These are phyloP conservation scores for Trichophyton verrucosum DNA, from an alignment of 2,329 filamentous ascomycete genomes.

Conservation along the genomic window DNA sequence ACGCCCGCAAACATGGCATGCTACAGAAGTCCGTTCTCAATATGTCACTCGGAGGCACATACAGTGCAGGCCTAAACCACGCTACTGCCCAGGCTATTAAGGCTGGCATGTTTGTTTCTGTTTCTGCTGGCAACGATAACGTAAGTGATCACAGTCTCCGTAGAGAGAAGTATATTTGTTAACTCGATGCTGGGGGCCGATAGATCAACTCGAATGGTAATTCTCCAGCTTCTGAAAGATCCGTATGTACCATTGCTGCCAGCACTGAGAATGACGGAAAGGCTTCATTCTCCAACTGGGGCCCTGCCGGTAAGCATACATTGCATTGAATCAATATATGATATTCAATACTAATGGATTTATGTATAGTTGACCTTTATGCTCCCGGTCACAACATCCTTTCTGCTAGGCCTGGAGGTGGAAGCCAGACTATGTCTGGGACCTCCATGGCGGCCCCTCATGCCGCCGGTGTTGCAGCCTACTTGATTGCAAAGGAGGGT, in stretches of 20 bases:
- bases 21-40: conserved; percentile 23
- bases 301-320: conserved; percentile 23
- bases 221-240: conserved; percentile 28
- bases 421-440: conserved; percentile 32
- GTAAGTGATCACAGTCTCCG: conserved; percentile 7
- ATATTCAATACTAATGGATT: neutral
- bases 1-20: conserved; percentile 20
- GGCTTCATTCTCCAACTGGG: conserved; percentile 31
- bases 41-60: conserved; percentile 25
- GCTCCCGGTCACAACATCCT: conserved; percentile 44
- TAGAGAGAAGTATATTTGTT: conserved; percentile 8
- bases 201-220: conserved; percentile 19
- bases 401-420: conserved; percentile 36
- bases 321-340: neutral
- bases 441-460: conserved; percentile 28
- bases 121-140: conserved; percentile 31
- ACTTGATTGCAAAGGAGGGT: conserved; percentile 39
- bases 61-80: conserved; percentile 26
- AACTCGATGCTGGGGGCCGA: neutral
- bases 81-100: conserved; percentile 27
- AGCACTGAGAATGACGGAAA: conserved; percentile 22
- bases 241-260: conserved; percentile 33
- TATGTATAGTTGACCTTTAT: conserved; percentile 39
- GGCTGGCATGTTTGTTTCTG: conserved; percentile 28
- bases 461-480: conserved; percentile 44